Evolutionary conservation across 768 basidiomycete genomes (phyloP), one percentile per base, ranked within the genome.

Genomic region (Rhizopogon sp.): DNA sequence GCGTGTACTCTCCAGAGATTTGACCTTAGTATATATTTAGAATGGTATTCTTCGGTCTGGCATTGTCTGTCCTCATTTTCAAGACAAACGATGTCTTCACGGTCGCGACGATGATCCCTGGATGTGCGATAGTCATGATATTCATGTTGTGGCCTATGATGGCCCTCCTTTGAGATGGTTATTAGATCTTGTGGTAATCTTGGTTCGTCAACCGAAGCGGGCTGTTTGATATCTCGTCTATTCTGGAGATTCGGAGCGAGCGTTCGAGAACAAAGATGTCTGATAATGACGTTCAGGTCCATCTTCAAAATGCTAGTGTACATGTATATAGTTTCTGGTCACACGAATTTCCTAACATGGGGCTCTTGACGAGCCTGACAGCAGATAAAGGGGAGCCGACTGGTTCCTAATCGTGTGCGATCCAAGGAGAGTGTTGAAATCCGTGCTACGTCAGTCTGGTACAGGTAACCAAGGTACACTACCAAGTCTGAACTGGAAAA

Each of bases 41-140:
- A 9, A 64, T 69, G 58, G 53, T 65, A 2, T 61, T 59, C 17
- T 73, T 72, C 58, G n/a, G 66, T 2, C 50, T 56, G 1, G 64
- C 68, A 1, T 61, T 73, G 51, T 57, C 60, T 8, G 14, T 61
- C 29, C 55, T 60, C 42, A 70, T 68, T 53, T 65, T 71, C 55
- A 31, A 55, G n/a, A 47, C 56, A 13, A 58, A 57, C 13, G 58
- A 50, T 11, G 17, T 40, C 14, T 14, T 53, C 6, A 59, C 64
- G 7, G 64, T 59, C 9, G 44, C 56, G 33, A 31, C 60, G 5
- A 49, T 60, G 10, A 55, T 54, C 13, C 16, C 62, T 28, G 59
- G 60, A n/a, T 62, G 60, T 45, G 14, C 62, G 13, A 56, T 60
- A 16, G 56, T 58, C 20, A 29, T 54, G n/a, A 51, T 20, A 20